Evolutionary conservation across 306 rosid species (phyloP).

Genomic region (Acacia crassicarpa): DNA sequence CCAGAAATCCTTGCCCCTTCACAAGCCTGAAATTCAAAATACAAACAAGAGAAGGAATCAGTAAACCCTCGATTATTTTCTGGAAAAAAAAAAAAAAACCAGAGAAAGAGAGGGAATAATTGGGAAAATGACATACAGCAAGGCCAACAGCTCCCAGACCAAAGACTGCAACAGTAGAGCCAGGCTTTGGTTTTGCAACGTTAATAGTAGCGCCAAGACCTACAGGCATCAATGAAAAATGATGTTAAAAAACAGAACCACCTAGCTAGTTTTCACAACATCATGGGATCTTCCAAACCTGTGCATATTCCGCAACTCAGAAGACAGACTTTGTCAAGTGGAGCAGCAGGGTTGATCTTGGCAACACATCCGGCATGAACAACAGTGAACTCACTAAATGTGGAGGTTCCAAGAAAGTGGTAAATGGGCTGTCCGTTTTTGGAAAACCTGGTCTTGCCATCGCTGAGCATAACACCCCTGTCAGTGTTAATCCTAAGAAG

Average conservation of each 20-base stretch:
- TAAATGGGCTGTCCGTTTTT: slow-evolving; percentile 68
- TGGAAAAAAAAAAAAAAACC: too few relatives aligned
- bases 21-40: slow-evolving; percentile 53
- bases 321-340: slow-evolving; percentile 88
- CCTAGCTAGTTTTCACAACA: neutral
- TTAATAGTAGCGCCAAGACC: slow-evolving; percentile 89
- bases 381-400: slow-evolving; percentile 88
- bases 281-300: slow-evolving; percentile 43
- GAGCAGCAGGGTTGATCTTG: slow-evolving; percentile 84
- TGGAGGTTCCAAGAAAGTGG: slow-evolving; percentile 90
- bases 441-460: slow-evolving; percentile 67
- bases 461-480: slow-evolving; percentile 70
- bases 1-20: slow-evolving; percentile 90
- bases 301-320: slow-evolving; percentile 95
- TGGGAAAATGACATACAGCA: slow-evolving; percentile 55
- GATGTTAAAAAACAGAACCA: neutral
- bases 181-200: slow-evolving; percentile 84
- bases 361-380: slow-evolving; percentile 75
- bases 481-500: slow-evolving; percentile 88
- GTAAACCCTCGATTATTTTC: neutral
- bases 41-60: neutral
- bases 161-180: slow-evolving; percentile 79
- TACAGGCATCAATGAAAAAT: slow-evolving; percentile 25
- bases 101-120: neutral
- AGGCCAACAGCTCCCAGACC: slow-evolving; percentile 97